Evolutionary conservation across 257 asterid genomes (phyloP), one percentile per base, ranked within the genome.

Genomic region (Perilla frutescens): DNA sequence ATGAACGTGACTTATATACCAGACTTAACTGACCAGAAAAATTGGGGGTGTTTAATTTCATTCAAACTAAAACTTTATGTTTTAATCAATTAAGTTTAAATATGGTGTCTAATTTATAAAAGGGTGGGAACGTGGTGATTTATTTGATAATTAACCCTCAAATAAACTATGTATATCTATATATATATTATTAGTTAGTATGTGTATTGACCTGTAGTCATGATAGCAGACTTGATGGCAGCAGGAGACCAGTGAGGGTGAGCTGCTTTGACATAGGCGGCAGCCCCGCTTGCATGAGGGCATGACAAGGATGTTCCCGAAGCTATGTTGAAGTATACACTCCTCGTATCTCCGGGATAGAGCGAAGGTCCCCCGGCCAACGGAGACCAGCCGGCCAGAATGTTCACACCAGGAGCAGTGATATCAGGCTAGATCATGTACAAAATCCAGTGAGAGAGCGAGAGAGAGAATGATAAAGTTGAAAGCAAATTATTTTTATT

Each of bases 271-370:
- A 84, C 84, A 6, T 51, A 76, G 32, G 86, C 85, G 0, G 84
- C 86, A 10, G 82, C 84, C 1, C 75, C 88, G 44, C 81, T 84
- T 9, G 84, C 86, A 49, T 84, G 88, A 70, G 88, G 88, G 60
- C 88, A 81, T n/a, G 86, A 76, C 86, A 84, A 81, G 75, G 88
- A 81, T 49, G 88, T 81, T 15, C 87, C 87, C 1, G 87, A 83
- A n/a, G 70, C 74, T 57, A 83, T 81, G 72, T 78, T 83, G 80
- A 56, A 80, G 47, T 58, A 40, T 2, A 53, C 45, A 39, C 4
- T 41, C 71, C 80, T 59, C 4, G 59, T 43, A 56, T 85, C 87
- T 1, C 2, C 82, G 1, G 57, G 8, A 55, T 55, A 62, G 8
- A 44, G 15, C 0, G 83, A 76, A 1, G 83, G 50, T 0, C 84